Conservation (phyloP, 208 protist genomes). For the Trypanosoma theileri region DNA sequence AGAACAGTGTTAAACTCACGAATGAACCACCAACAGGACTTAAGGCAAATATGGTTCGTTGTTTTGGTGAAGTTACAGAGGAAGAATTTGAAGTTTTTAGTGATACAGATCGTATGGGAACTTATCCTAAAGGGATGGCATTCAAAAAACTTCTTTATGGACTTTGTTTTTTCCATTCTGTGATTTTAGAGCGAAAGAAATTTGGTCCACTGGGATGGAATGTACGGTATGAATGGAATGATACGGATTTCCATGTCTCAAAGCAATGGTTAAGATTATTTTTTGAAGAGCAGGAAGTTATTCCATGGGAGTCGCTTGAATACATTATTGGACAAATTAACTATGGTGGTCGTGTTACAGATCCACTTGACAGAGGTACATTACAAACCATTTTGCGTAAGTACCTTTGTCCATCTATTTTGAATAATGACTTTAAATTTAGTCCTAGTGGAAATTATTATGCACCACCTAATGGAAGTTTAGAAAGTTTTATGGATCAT, state of each 20-base stretch:
- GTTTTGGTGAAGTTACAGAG: slow-evolving; percentile 87
- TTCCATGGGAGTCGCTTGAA: slow-evolving; percentile 97
- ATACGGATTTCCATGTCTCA: slow-evolving; percentile 96
- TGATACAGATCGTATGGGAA: slow-evolving; percentile 50
- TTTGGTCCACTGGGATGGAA: slow-evolving; percentile 98
- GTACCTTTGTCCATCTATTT: slow-evolving; percentile 82
- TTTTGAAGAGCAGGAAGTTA: slow-evolving; percentile 93
- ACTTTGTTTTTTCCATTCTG: slow-evolving; percentile 97
- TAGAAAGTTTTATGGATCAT: slow-evolving; percentile 74
- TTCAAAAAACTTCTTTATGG: slow-evolving; percentile 96
- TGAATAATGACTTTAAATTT: slow-evolving; percentile 89
- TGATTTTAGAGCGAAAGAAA: slow-evolving; percentile 94
- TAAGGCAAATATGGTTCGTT: slow-evolving; percentile 95
- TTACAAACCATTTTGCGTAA: slow-evolving; percentile 91
- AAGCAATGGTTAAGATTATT: slow-evolving; percentile 95
- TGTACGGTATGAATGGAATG: slow-evolving; percentile 98
- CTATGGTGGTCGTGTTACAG: slow-evolving; percentile 98
- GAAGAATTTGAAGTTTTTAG: slow-evolving; percentile 78
- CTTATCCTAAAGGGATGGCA: slow-evolving; percentile 65
- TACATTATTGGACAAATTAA: slow-evolving; percentile 99
- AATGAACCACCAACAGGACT: slow-evolving; percentile 97
- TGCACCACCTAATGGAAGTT: slow-evolving; percentile 54
- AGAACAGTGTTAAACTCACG: slow-evolving; percentile 97
- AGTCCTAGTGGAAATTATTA: slow-evolving; percentile 79
- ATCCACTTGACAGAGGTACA: slow-evolving; percentile 95